Conservation (phyloP, 768 basidiomycete genomes). For the Boletus pseudopeckii region DNA sequence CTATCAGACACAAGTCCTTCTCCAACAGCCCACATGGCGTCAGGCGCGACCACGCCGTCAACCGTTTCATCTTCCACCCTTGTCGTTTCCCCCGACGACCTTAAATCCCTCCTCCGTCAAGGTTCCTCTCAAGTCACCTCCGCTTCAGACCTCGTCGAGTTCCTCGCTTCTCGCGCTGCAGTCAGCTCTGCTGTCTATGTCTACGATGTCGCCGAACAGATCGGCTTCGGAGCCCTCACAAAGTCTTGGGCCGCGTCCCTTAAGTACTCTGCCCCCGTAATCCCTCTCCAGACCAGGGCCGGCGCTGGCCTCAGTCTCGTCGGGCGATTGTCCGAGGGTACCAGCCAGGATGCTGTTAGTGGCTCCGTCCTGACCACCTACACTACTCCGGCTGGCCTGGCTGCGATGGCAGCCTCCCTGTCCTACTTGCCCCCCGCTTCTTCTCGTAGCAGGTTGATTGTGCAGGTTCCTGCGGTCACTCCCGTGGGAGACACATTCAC, state of each 20-base stretch:
- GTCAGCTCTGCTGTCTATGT: slow-evolving; percentile 70
- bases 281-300: slow-evolving; percentile 74
- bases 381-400: slow-evolving; percentile 80
- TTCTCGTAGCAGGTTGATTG: slow-evolving; percentile 62
- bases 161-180: slow-evolving; percentile 52
- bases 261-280: slow-evolving; percentile 48
- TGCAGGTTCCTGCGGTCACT: slow-evolving; percentile 80
- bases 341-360: slow-evolving; percentile 61
- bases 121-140: slow-evolving; percentile 23
- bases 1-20: background rate
- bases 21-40: background rate
- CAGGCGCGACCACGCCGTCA: background rate
- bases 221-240: slow-evolving; percentile 74
- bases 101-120: slow-evolving; percentile 20
- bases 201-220: slow-evolving; percentile 80
- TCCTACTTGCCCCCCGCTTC: slow-evolving; percentile 64
- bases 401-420: slow-evolving; percentile 79
- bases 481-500: slow-evolving; percentile 61
- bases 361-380: slow-evolving; percentile 70
- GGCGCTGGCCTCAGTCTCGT: slow-evolving; percentile 81
- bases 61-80: slow-evolving; percentile 32
- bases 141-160: slow-evolving; percentile 67
- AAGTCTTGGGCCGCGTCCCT: slow-evolving; percentile 56
- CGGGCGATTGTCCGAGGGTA: slow-evolving; percentile 76
- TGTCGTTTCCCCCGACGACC: slow-evolving; percentile 30